Evolutionary conservation across 805 yeast genomes (phyloP).

Genomic region (Spathaspora boniae): DNA sequence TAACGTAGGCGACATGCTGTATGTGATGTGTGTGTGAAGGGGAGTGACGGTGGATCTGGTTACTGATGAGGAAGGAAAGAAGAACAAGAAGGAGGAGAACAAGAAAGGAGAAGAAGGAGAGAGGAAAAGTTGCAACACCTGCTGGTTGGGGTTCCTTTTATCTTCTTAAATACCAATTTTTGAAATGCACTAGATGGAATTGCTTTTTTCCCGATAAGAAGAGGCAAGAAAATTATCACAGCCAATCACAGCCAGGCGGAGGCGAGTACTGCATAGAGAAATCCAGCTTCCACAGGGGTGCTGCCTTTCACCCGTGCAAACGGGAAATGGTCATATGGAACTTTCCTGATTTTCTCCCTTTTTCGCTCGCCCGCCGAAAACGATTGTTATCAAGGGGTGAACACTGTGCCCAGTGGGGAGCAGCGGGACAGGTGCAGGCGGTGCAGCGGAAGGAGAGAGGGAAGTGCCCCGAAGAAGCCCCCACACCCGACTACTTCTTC

Average conservation of each 20-base stretch:
- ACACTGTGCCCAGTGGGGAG: no score
- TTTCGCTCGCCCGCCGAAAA: no score
- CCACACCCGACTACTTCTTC: no score
- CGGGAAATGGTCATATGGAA: no score
- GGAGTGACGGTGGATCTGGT: neutral
- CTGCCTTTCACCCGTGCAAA: no score
- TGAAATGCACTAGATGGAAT: neutral
- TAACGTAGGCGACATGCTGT: slow-evolving; percentile 31
- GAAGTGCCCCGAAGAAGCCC: no score
- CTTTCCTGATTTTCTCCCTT: no score
- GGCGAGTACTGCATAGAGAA: neutral
- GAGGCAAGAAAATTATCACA: neutral
- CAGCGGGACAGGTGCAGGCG: no score
- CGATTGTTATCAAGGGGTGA: no score
- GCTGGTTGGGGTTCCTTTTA: neutral
- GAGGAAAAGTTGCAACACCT: neutral
- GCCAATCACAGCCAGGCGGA: neutral
- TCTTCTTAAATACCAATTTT: neutral
- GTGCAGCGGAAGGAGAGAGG: no score
- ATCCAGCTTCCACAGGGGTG: neutral
- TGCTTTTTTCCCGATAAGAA: slow-evolving; percentile 2
- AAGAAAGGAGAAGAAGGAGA: neutral
- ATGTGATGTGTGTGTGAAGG: neutral
- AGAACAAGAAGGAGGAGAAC: neutral
- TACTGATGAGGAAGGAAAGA: neutral